Evolutionary conservation across 1,139 yeast genomes (phyloP).

Genomic region (Candida dubliniensis): DNA sequence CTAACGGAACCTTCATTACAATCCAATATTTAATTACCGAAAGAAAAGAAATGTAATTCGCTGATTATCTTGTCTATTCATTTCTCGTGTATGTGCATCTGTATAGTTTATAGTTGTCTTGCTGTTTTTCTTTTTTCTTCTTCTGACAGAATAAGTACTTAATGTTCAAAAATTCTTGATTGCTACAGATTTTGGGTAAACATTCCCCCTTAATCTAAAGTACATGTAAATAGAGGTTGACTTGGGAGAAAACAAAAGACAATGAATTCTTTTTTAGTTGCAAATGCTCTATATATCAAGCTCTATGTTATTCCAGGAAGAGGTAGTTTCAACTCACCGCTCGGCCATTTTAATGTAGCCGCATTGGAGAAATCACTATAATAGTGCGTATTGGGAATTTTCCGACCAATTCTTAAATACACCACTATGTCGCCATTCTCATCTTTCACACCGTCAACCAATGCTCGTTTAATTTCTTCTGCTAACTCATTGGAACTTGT

Average conservation of each 20-base stretch:
- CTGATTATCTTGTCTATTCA: too few species aligned
- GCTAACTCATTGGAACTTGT: slow-evolving; percentile 31
- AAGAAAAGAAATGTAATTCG: not conserved
- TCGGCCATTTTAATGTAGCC: slow-evolving; percentile 57
- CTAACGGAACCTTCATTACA: not conserved
- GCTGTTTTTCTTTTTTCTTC: too few species aligned
- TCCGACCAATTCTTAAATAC: slow-evolving; percentile 56
- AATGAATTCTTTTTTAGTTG: not conserved
- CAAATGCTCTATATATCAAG: not conserved
- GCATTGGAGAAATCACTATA: slow-evolving; percentile 61
- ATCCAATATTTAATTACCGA: not conserved
- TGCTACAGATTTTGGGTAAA: not conserved
- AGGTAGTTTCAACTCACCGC: slow-evolving; percentile 50
- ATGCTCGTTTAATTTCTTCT: slow-evolving; percentile 29
- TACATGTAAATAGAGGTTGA: too few species aligned
- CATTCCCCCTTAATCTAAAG: not conserved
- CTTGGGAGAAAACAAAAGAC: too few species aligned
- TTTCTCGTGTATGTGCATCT: too few species aligned
- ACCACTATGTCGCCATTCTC: slow-evolving; percentile 37
- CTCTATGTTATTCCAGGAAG: slow-evolving; percentile 42
- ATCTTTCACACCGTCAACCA: slow-evolving; percentile 21
- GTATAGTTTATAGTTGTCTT: too few species aligned
- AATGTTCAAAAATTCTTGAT: too few species aligned
- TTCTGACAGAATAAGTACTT: too few species aligned
- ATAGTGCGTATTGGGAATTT: slow-evolving; percentile 37